Evolutionary conservation across 2,329 filamentous ascomycete species (phyloP), one percentile per base, ranked within the genome.

Genomic region (Apiospora malaysiana): DNA sequence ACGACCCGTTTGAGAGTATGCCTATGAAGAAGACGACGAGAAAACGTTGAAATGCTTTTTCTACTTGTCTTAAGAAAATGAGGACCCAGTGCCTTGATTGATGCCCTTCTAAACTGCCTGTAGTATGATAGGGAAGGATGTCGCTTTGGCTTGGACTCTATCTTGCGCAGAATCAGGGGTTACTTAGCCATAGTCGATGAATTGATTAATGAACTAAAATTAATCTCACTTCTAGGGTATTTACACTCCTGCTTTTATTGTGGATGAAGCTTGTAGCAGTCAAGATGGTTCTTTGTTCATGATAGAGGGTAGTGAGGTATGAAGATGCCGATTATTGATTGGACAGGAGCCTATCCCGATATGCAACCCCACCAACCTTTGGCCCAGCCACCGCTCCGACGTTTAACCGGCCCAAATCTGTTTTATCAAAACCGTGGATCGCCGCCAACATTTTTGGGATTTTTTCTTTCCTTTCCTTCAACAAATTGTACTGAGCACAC

Each of bases 401-500:
- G 18, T 63, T 63, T 63, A 40, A 18, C 56, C 56, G 56, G 18
- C 21, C 32, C 32, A 63, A 32, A 9, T 23, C 21, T 40, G 56
- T 21, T 21, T 12, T 40, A 40, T 63, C 56, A 63, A 63, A 63
- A 63, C 18, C 32, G 37, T 40, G 56, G 8, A 40, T 63, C 18
- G 18, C 32, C 42, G 65, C 23, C 27, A 18, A 27, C 21, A 69
- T 77, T 72, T 74, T 76, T 77, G 76, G 69, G 77, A 72, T 72
- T 74, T 72, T 72, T 77, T 76, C 78, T 80, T 81, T 79, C 83
- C 81, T 81, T 84, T 83, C 80, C 79, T 79, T 78, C 78, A 81
- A 82, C 83, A 83, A 83, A 90, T 90, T 91, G 90, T 91, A 90
- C 87, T 84, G 89, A 81, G 86, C 88, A 89, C 87, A 87, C 78